Percentiles rank a stretch among this genome's conserved stretches.
Evolutionary conservation across 768 basidiomycete species (phyloP).

Genomic region (Rhizopogon vesiculosus): DNA sequence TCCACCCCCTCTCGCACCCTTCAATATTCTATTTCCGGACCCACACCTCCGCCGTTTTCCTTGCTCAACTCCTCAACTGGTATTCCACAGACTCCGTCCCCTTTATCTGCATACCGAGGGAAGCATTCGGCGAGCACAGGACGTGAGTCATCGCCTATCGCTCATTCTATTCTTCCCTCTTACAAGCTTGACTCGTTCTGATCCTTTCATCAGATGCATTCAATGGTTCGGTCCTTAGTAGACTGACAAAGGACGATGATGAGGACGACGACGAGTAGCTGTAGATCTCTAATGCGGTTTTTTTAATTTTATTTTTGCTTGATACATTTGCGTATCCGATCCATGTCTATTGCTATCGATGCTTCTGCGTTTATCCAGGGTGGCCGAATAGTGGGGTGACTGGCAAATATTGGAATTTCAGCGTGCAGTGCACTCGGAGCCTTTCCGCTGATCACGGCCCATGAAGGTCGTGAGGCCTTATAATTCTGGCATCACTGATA

Average conservation of each 20-base stretch:
- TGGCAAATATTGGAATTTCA: neutral
- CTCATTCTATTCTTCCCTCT: neutral
- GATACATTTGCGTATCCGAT: neutral
- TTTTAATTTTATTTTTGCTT: neutral
- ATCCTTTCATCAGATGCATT: conserved; percentile 17
- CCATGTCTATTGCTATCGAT: neutral
- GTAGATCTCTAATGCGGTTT: neutral
- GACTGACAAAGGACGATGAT: conserved; percentile 23
- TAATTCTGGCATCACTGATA: neutral
- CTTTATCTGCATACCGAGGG: conserved; percentile 36
- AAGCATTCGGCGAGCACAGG: conserved; percentile 29
- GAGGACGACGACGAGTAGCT: conserved; percentile 12
- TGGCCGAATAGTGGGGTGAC: neutral
- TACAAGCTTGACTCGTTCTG: neutral
- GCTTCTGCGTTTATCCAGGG: neutral
- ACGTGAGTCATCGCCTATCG: conserved; percentile 21
- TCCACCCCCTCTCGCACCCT: conserved; percentile 30
- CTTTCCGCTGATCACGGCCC: neutral
- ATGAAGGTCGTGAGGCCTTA: too few relatives aligned
- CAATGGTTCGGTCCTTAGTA: conserved; percentile 22
- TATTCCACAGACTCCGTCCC: conserved; percentile 29
- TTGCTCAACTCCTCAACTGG: conserved; percentile 29
- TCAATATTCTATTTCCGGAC: conserved; percentile 30
- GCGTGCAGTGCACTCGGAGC: neutral
- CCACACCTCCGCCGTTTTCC: conserved; percentile 32